Percentiles rank a stretch among this genome's conserved stretches.
Conservation (phyloP, 208 protist genomes). For the Borovskyia barvae region DNA sequence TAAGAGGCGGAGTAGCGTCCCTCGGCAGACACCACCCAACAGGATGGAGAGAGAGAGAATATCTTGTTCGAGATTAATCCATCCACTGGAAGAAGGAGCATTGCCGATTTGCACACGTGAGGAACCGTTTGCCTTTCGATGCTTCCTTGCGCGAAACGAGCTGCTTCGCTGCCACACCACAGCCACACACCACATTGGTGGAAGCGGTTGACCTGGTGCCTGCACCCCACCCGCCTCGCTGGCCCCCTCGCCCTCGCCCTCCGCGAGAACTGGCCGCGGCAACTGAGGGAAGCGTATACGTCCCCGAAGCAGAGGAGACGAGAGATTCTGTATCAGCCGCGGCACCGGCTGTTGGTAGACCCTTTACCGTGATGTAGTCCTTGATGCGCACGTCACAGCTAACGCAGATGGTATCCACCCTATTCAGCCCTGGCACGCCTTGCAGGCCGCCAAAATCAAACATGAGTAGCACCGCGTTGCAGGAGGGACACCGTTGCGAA, state of each 20-base stretch:
- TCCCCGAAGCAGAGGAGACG: background rate
- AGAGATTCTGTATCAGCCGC: background rate
- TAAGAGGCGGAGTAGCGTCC: too few relatives aligned
- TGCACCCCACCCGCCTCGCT: constrained; percentile 9
- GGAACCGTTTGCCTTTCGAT: constrained; percentile 66
- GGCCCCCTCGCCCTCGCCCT: constrained; percentile 14
- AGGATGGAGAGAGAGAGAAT: too few relatives aligned
- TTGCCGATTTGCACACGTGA: constrained; percentile 59
- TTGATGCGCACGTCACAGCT: constrained; percentile 76
- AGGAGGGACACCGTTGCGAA: constrained; percentile 50
- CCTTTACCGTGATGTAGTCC: constrained; percentile 75
- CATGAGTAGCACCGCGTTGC: constrained; percentile 56
- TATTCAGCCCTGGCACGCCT: constrained; percentile 62
- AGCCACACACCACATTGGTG: constrained; percentile 43
- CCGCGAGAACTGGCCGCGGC: constrained; percentile 2
- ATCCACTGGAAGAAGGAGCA: constrained; percentile 86
- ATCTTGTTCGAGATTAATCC: too few relatives aligned
- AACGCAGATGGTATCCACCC: constrained; percentile 68
- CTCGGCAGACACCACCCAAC: too few relatives aligned
- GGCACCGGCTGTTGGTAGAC: constrained; percentile 2
- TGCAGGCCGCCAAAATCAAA: constrained; percentile 79
- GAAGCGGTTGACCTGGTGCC: background rate
- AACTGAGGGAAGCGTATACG: constrained; percentile 57
- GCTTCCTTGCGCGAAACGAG: constrained; percentile 76
- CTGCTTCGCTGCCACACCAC: constrained; percentile 58